Conservation (phyloP, 1,284 basidiomycete genomes). For the Grifola frondosa region DNA sequence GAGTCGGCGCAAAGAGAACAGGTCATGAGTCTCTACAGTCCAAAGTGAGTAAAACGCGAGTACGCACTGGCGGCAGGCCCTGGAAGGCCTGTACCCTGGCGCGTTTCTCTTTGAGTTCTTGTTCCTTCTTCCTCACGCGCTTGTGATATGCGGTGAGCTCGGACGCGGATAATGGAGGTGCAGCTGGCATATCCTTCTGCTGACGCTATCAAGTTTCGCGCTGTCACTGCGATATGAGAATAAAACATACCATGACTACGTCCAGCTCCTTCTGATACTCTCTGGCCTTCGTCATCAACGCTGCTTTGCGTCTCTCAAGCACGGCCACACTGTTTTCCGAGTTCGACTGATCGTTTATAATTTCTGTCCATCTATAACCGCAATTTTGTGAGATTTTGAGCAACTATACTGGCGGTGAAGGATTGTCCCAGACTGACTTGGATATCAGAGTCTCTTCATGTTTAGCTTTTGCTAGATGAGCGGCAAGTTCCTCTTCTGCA, state of each 20-base stretch:
- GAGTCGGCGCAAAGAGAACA: background rate
- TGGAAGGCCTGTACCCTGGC: conserved; percentile 45
- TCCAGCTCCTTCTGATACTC: conserved; percentile 44
- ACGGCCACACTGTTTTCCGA: conserved; percentile 28
- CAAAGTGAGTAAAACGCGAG: conserved; percentile 12
- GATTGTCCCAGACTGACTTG: conserved; percentile 30
- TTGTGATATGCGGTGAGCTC: conserved; percentile 39
- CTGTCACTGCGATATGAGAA: background rate
- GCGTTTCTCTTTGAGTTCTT: conserved; percentile 42
- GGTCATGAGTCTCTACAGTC: too few species aligned
- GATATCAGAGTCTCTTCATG: conserved; percentile 38
- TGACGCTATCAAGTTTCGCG: background rate
- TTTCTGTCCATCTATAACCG: conserved; percentile 37
- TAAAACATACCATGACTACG: conserved; percentile 28
- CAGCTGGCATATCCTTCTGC: conserved; percentile 34
- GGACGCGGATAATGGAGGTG: conserved; percentile 36
- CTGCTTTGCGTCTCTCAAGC: conserved; percentile 39
- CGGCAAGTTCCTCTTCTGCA: conserved; percentile 38
- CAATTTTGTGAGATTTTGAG: too few species aligned
- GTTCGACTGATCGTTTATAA: conserved; percentile 26
- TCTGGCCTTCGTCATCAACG: conserved; percentile 41
- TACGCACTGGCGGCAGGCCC: conserved; percentile 50
- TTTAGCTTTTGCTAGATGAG: conserved; percentile 31
- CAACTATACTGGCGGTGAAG: background rate
- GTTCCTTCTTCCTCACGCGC: conserved; percentile 35